Evolutionary conservation across 208 protist genomes (phyloP).

Genomic region (Acanthamoeba lugdunensis): DNA sequence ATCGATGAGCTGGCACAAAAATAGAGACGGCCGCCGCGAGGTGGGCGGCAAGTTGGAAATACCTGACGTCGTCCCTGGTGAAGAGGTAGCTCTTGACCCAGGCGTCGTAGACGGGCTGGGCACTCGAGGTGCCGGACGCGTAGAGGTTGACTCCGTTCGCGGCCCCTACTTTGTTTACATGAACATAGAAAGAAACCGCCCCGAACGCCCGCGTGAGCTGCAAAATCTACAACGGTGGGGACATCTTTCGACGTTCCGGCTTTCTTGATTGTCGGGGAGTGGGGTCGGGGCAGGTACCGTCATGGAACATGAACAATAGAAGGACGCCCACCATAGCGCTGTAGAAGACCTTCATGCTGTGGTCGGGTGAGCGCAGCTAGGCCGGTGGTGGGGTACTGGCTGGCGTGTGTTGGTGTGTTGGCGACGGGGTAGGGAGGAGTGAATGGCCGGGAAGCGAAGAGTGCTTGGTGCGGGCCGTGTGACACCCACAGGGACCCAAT

Average conservation of each 20-base stretch:
- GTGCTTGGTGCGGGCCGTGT: too few species aligned
- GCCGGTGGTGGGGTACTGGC: too few species aligned
- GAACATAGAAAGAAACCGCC: neutral
- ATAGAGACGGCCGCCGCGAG: neutral
- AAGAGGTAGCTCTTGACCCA: slow-evolving; percentile 20
- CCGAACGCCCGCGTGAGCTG: neutral
- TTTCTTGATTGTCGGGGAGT: too few species aligned
- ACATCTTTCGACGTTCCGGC: too few species aligned
- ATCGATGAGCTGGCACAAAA: neutral
- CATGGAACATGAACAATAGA: neutral
- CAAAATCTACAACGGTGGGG: too few species aligned
- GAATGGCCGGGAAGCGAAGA: too few species aligned
- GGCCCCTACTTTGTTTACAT: neutral
- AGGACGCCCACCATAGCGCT: neutral
- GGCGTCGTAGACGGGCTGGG: neutral
- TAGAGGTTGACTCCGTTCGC: neutral
- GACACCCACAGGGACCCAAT: too few species aligned
- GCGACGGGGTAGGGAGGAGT: too few species aligned
- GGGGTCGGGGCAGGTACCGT: neutral
- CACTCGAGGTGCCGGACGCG: slow-evolving; percentile 1
- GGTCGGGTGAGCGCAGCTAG: too few species aligned
- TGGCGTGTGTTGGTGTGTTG: too few species aligned
- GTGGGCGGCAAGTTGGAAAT: neutral
- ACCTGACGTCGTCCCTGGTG: slow-evolving; percentile 12
- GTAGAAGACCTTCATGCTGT: neutral